Base-by-base conservation (phyloP, 1,284 basidiomycete genomes). In the Schizopora paradoxa region DNA sequence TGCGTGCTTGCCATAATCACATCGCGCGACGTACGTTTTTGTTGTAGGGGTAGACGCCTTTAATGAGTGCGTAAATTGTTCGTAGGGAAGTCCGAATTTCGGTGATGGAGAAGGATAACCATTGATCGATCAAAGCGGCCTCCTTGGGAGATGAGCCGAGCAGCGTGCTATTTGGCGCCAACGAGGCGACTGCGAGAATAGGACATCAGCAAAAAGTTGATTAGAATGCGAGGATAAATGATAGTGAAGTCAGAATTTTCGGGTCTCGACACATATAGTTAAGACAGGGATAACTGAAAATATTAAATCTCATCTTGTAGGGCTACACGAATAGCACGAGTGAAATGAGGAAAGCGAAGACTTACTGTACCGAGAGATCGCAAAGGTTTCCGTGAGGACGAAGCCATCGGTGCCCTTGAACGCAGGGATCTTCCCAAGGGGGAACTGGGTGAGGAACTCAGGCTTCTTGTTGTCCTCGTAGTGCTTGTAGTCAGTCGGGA, bases 361-460 rank as follows among this genome's bases (percentile, higher is more conserved):
- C 93, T 82, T 69, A 97, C 94, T 60, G 70, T 96, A 94, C 54
- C 81, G 83, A 43, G 89, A 84, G 64, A 98, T 92, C 48, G 91
- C 82, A 51, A 71, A 66, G 46, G 76, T 73, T 74, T 96, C 94
- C 58, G 80, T 78, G 52, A 98, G 70, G 57, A 72, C 73, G 73
- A 91, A 80, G 51, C 91, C 92, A 64, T 95, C 82, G 34, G 73
- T 66, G 43, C 73, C 71, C 65, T 92, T 87, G 48, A 89, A 79
- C 28, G 83, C 83, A 33, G 95, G 94, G 57, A 94, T 79, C 73
- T 89, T 90, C 52, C 86, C 89, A 55, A 79, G 74, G 35, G 87
- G 83, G 69, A 91, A 92, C 65, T 91, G 91, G 54, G 72, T 61
- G 44, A 84, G 66, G 69, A 84, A 92, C 51, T 86, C 87, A 0